Evolutionary conservation across 768 basidiomycete genomes (phyloP), one percentile per base, ranked within the genome.

Genomic region (Multifurca ochricompacta): DNA sequence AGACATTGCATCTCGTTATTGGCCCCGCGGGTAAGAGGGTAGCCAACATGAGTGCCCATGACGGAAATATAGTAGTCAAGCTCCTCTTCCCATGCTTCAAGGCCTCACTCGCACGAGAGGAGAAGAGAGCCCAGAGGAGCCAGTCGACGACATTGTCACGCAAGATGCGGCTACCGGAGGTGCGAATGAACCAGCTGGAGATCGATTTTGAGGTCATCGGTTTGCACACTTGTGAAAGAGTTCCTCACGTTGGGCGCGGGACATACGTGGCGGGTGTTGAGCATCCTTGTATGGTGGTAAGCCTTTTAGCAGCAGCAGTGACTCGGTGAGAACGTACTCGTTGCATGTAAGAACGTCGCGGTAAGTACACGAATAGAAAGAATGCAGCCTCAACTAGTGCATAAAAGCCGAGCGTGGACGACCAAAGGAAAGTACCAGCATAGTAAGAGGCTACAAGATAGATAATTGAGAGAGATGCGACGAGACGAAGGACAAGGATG

Each of bases 51-150:
- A 1, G 58, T 56, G 63, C 80, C 78, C 19, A 81, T 61, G 6
- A 35, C 54, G 5, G 63, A 44, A 2, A 79, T 47, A 60, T 83
- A 84, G 18, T 63, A 69, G 8, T 73, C 69, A 2, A 84, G 60
- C 62, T 83, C 83, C 2, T 77, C 77, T 13, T 67, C 62, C 74
- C 78, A 79, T 34, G 71, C 73, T 16, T 69, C 56, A 19, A 59
- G 49, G 58, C 42, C 9, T 68, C 62, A 4, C 68, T 62, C 27
- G 66, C 62, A 5, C 73, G 67, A 3, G 70, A 65, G 1, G 75
- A 75, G 63, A 83, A 85, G 21, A 85, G 56, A 0, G 80, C 77
- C 82, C 82, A 85, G 6, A 80, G 69, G n/a, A 85, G 64, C 83
- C 82, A 85, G 42, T 82, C 79, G 5, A 70, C 43, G 36, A 77